These are phyloP conservation scores for Cladosporium sp. DNA, from an alignment of 2,329 filamentous ascomycete genomes.

Conservation along the genomic window DNA sequence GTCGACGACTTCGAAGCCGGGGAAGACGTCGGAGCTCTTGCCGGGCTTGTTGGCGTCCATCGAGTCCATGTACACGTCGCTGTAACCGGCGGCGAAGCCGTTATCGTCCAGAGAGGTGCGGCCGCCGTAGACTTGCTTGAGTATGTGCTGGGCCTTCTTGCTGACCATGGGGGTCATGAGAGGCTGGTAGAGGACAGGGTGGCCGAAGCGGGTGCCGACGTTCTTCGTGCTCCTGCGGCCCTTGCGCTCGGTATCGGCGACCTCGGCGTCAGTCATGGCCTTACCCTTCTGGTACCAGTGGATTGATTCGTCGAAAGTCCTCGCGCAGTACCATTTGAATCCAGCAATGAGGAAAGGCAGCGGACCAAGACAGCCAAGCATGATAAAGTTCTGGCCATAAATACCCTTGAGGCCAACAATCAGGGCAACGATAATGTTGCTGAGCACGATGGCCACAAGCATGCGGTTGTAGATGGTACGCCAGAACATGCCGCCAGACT, in stretches of 20 bases:
- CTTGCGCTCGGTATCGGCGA: constrained; percentile 36
- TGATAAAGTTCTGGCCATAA: constrained; percentile 43
- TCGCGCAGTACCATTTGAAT: constrained; percentile 84
- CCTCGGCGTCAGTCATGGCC: constrained; percentile 40
- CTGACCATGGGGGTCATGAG: constrained; percentile 95
- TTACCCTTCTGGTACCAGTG: constrained; percentile 73
- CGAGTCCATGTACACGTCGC: constrained; percentile 77
- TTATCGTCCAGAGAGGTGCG: constrained; percentile 62
- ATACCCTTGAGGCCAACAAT: constrained; percentile 58
- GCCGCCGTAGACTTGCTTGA: constrained; percentile 82
- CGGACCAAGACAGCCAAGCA: constrained; percentile 64
- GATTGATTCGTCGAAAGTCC: constrained; percentile 71
- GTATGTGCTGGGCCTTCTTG: constrained; percentile 78
- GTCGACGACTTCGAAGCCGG: constrained; percentile 76
- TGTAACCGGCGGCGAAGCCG: constrained; percentile 65
- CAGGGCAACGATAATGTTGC: constrained; percentile 74
- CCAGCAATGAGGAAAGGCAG: constrained; percentile 71
- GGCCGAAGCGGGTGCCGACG: constrained; percentile 75
- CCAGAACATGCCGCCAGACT: constrained; percentile 93
- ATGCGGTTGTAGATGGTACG: constrained; percentile 88
- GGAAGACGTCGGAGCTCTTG: constrained; percentile 43
- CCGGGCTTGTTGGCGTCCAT: constrained; percentile 64
- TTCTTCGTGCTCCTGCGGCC: constrained; percentile 55
- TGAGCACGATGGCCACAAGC: constrained; percentile 73
- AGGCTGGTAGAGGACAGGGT: constrained; percentile 84